A percentile compares a stretch with the other conserved stretches of the same genome.
Conservation (phyloP, 2,329 filamentous ascomycete genomes). For the Aspergillus fumigatiaffinis region DNA sequence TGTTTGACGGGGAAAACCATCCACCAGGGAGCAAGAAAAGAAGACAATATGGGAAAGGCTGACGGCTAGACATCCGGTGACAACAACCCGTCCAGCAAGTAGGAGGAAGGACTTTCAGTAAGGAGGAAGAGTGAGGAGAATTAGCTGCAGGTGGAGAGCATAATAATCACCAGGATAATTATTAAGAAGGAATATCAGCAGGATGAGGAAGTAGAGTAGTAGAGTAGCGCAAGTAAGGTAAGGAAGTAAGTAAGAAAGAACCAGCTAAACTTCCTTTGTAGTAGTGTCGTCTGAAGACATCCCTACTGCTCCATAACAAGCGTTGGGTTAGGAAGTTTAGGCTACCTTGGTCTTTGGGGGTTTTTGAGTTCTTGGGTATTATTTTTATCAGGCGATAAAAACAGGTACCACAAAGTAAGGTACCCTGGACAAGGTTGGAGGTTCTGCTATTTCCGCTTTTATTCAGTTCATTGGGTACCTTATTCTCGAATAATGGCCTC, state of each 20-base stretch:
- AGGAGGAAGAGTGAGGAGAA: background rate
- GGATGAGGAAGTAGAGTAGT: too few species aligned
- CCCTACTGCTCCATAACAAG: background rate
- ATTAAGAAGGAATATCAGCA: background rate
- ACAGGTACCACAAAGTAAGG: background rate
- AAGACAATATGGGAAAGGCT: conserved; percentile 13
- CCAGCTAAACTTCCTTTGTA: background rate
- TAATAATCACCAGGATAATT: background rate
- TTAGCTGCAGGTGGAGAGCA: background rate
- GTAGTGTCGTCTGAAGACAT: background rate
- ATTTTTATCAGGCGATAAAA: too few species aligned
- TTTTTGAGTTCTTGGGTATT: background rate
- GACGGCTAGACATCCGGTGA: conserved; percentile 22
- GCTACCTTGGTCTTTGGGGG: background rate
- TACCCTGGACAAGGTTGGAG: background rate
- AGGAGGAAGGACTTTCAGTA: background rate
- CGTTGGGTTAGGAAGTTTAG: background rate
- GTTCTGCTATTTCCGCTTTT: background rate
- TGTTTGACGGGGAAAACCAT: conserved; percentile 15
- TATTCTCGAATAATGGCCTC: background rate
- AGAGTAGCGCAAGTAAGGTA: background rate
- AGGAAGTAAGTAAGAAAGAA: background rate
- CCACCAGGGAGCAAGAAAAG: conserved; percentile 15
- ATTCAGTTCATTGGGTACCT: background rate
- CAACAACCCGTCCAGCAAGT: conserved; percentile 2